Evolutionary conservation across 495 filamentous ascomycete genomes (phyloP).

Genomic region (Cryomyces minteri): DNA sequence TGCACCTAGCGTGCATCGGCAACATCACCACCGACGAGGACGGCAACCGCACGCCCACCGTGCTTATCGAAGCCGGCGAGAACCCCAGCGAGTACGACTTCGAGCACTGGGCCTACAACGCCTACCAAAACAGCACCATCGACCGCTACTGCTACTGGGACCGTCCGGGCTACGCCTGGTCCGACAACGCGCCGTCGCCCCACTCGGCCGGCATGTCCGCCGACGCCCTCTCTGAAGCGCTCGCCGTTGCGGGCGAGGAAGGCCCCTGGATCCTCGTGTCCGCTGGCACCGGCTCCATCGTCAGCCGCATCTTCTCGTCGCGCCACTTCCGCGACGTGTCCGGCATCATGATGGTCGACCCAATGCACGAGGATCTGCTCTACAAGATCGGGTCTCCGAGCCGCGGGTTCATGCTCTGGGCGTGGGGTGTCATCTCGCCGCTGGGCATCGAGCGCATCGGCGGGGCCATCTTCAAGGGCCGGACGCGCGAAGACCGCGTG

Average conservation of each 20-base stretch:
- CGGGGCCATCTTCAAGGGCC: conserved; percentile 61
- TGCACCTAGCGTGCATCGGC: conserved; percentile 74
- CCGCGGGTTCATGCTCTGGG: conserved; percentile 72
- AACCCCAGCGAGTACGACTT: conserved; percentile 57
- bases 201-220: conserved; percentile 80
- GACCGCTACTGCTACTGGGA: conserved; percentile 88
- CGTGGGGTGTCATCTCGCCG: conserved; percentile 65
- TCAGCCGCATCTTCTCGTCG: conserved; percentile 75
- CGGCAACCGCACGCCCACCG: conserved; percentile 40
- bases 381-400: conserved; percentile 40
- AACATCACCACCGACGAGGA: conserved; percentile 29
- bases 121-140: conserved; percentile 56
- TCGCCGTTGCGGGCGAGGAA: conserved; percentile 60
- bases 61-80: conserved; percentile 70
- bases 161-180: conserved; percentile 76
- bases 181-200: conserved; percentile 85
- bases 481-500: conserved; percentile 65
- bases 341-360: conserved; percentile 73
- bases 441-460: conserved; percentile 63
- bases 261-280: conserved; percentile 65
- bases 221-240: conserved; percentile 68
- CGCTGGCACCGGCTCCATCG: conserved; percentile 67
- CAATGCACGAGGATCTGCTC: conserved; percentile 72
- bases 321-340: conserved; percentile 51
- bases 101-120: conserved; percentile 48